Percentiles rank a stretch among this genome's conserved stretches.
These are phyloP conservation scores for Heteromeles arbutifolia DNA, from an alignment of 306 rosid genomes.

Conservation along the genomic window DNA sequence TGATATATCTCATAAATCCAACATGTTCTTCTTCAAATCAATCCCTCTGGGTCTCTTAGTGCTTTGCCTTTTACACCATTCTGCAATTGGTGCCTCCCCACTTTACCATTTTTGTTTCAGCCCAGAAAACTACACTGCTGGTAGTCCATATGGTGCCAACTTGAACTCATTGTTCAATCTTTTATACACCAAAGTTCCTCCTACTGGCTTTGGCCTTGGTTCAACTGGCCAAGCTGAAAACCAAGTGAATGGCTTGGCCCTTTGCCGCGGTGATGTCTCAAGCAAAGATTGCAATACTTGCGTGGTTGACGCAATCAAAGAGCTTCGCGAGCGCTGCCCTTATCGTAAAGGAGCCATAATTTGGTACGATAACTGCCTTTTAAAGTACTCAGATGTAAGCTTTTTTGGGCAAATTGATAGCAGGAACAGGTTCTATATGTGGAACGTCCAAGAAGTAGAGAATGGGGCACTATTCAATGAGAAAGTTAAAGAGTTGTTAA, in stretches of 20 bases:
- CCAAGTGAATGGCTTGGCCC: slow-evolving; percentile 25
- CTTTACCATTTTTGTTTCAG: slow-evolving; percentile 48
- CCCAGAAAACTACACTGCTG: slow-evolving; percentile 36
- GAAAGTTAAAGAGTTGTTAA: slow-evolving; percentile 4
- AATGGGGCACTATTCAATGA: slow-evolving; percentile 8
- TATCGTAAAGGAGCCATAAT: slow-evolving; percentile 24
- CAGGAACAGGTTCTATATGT: slow-evolving; percentile 17
- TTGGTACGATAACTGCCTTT: slow-evolving; percentile 29
- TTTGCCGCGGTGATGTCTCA: slow-evolving; percentile 37
- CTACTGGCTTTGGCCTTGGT: slow-evolving; percentile 19
- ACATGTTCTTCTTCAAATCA: slow-evolving; percentile 15
- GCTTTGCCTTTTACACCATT: slow-evolving; percentile 20
- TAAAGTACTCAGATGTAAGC: slow-evolving; percentile 23
- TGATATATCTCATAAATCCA: background rate
- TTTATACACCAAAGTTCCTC: slow-evolving; percentile 20
- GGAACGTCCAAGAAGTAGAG: slow-evolving; percentile 17
- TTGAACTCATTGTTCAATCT: slow-evolving; percentile 12
- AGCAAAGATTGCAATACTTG: slow-evolving; percentile 22
- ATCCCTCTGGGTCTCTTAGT: slow-evolving; percentile 6
- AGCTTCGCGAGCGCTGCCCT: slow-evolving; percentile 22
- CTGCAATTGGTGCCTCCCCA: slow-evolving; percentile 35
- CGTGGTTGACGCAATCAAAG: slow-evolving; percentile 7
- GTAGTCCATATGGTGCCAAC: slow-evolving; percentile 17
- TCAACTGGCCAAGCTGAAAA: slow-evolving; percentile 14
- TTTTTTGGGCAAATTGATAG: slow-evolving; percentile 30